A percentile compares a stretch with the other conserved stretches of the same genome.
These are phyloP conservation scores for Penicillium palitans DNA, from an alignment of 2,329 filamentous ascomycete genomes.

Conservation along the genomic window DNA sequence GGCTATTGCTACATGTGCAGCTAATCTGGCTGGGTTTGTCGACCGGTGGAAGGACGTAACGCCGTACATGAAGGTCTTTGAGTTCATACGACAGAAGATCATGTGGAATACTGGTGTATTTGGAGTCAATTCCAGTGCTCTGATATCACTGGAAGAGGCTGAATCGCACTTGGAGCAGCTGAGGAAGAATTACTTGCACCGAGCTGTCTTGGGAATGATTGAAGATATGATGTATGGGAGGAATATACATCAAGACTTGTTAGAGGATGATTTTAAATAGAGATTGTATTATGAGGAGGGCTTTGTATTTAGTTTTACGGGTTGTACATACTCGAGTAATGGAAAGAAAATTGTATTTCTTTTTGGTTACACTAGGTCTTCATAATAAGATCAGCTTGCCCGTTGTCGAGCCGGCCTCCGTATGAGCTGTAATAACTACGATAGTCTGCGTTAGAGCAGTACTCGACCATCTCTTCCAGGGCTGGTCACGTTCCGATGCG, in stretches of 20 bases:
- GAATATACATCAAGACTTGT: slow-evolving; percentile 8
- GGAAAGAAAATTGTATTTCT: neutral
- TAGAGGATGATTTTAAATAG: slow-evolving; percentile 4
- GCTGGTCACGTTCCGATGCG: slow-evolving; percentile 25
- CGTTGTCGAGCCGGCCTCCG: slow-evolving; percentile 8
- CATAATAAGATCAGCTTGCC: slow-evolving; percentile 29
- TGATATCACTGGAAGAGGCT: slow-evolving; percentile 14
- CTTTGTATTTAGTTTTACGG: neutral
- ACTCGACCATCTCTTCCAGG: slow-evolving; percentile 30
- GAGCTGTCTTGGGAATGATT: slow-evolving; percentile 29
- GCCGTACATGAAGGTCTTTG: slow-evolving; percentile 25
- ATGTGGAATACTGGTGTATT: neutral
- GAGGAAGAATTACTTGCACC: slow-evolving; percentile 27
- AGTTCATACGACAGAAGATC: slow-evolving; percentile 21
- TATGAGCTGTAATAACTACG: slow-evolving; percentile 22
- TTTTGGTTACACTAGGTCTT: neutral
- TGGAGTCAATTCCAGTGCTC: neutral
- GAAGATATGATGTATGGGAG: slow-evolving; percentile 29
- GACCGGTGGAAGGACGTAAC: slow-evolving; percentile 27
- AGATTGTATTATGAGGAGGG: neutral
- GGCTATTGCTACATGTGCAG: slow-evolving; percentile 23
- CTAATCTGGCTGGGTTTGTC: slow-evolving; percentile 24
- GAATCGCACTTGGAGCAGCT: slow-evolving; percentile 22
- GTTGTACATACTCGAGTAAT: neutral
- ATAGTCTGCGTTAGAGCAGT: slow-evolving; percentile 30